Evolutionary conservation across 2,329 filamentous ascomycete genomes (phyloP).

Genomic region (Nannizzia gypsea): DNA sequence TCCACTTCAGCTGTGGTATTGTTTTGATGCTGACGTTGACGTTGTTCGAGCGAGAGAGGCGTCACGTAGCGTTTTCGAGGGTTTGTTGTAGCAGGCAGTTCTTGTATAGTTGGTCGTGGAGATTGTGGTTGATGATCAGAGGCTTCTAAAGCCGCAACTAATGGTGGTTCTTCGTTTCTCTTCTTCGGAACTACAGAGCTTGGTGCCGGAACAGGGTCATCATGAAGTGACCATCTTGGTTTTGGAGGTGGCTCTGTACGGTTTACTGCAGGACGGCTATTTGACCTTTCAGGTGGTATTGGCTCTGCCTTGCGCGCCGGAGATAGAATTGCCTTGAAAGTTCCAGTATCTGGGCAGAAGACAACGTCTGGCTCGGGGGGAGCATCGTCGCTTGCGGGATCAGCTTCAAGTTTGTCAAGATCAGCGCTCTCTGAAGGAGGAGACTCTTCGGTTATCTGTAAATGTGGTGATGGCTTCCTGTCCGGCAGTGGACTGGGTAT

Average conservation of each 20-base stretch:
- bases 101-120: neutral
- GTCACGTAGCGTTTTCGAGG: neutral
- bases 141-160: neutral
- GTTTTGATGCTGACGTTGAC: neutral
- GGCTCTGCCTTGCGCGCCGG: conserved; percentile 14
- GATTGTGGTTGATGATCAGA: neutral
- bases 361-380: conserved; percentile 29
- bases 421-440: neutral
- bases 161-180: neutral
- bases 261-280: neutral
- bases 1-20: conserved; percentile 5
- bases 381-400: neutral
- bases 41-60: neutral
- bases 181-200: neutral
- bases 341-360: conserved; percentile 35
- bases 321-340: conserved; percentile 31
- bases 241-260: neutral
- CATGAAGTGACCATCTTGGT: neutral
- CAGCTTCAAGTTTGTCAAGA: neutral
- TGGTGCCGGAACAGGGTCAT: neutral
- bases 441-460: neutral
- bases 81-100: neutral
- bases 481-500: neutral
- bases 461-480: neutral
- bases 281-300: neutral